These are phyloP conservation scores for Leishmania aethiopica DNA, from an alignment of 208 protist genomes.

Conservation along the genomic window DNA sequence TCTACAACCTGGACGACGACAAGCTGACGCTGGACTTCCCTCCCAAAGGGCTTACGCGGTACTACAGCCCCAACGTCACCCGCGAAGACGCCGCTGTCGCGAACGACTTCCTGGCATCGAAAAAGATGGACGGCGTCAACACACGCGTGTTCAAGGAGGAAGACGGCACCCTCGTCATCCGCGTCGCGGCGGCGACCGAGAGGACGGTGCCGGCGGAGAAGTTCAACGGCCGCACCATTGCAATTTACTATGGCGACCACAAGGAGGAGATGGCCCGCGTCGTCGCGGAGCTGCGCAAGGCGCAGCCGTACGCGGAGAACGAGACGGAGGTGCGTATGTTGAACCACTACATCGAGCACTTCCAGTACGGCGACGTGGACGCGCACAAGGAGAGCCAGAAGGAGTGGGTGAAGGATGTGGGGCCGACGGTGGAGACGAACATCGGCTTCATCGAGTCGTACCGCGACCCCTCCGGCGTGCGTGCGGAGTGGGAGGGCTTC, in stretches of 20 bases:
- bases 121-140: slow-evolving; percentile 72
- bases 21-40: slow-evolving; percentile 74
- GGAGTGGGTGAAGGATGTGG: slow-evolving; percentile 92
- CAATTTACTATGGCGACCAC: slow-evolving; percentile 83
- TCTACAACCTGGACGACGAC: slow-evolving; percentile 60
- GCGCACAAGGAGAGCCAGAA: slow-evolving; percentile 89
- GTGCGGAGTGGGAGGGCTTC: slow-evolving; percentile 94
- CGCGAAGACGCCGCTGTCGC: slow-evolving; percentile 70
- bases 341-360: slow-evolving; percentile 86
- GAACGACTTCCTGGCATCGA: slow-evolving; percentile 72
- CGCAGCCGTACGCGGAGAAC: slow-evolving; percentile 69
- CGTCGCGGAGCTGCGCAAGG: slow-evolving; percentile 53
- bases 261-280: slow-evolving; percentile 65
- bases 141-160: slow-evolving; percentile 81
- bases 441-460: slow-evolving; percentile 96
- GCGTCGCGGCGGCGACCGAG: slow-evolving; percentile 48
- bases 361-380: slow-evolving; percentile 78
- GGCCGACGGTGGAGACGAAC: slow-evolving; percentile 92
- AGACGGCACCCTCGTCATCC: slow-evolving; percentile 49
- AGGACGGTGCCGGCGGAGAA: slow-evolving; percentile 39
- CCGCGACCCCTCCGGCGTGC: slow-evolving; percentile 89
- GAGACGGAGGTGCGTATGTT: slow-evolving; percentile 88
- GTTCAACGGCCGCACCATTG: slow-evolving; percentile 59
- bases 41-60: slow-evolving; percentile 71
- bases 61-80: slow-evolving; percentile 84